A percentile compares a stretch with the other conserved stretches of the same genome.
Evolutionary conservation across 257 asterid species (phyloP).

Genomic region (Nicotiana obtusifolia): DNA sequence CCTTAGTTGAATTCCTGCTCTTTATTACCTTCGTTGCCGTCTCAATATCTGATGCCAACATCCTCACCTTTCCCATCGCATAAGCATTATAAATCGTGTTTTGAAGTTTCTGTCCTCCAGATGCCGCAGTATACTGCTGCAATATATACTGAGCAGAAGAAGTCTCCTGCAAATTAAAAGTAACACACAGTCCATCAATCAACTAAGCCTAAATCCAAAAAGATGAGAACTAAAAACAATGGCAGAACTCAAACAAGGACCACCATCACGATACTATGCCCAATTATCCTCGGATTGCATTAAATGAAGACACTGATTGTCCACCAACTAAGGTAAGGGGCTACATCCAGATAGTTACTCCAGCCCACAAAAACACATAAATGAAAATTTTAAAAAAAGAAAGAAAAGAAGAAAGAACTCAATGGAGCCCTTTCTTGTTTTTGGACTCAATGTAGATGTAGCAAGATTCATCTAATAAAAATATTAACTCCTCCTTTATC

Average conservation of each 20-base stretch:
- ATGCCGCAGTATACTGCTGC: constrained; percentile 77
- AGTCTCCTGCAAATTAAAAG: constrained; percentile 42
- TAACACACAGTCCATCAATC: constrained; percentile 4
- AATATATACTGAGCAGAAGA: constrained; percentile 82
- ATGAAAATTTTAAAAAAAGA: neutral
- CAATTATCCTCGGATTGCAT: constrained; percentile 10
- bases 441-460: neutral
- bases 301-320: constrained; percentile 12
- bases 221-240: neutral
- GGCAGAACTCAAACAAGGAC: constrained; percentile 14
- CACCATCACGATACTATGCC: constrained; percentile 18
- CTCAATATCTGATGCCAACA: constrained; percentile 72
- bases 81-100: constrained; percentile 61
- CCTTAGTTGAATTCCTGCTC: constrained; percentile 43
- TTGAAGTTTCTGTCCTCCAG: constrained; percentile 72
- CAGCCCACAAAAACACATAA: neutral
- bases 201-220: neutral
- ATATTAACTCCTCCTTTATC: neutral
- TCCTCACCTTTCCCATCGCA: constrained; percentile 75
- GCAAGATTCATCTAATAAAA: neutral
- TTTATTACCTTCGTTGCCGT: constrained; percentile 69
- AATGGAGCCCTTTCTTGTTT: constrained; percentile 1
- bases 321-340: constrained; percentile 17
- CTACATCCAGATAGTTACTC: neutral
- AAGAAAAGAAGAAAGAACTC: neutral